These are phyloP conservation scores for Penicillium manginii DNA, from an alignment of 495 filamentous ascomycete genomes.

Conservation along the genomic window DNA sequence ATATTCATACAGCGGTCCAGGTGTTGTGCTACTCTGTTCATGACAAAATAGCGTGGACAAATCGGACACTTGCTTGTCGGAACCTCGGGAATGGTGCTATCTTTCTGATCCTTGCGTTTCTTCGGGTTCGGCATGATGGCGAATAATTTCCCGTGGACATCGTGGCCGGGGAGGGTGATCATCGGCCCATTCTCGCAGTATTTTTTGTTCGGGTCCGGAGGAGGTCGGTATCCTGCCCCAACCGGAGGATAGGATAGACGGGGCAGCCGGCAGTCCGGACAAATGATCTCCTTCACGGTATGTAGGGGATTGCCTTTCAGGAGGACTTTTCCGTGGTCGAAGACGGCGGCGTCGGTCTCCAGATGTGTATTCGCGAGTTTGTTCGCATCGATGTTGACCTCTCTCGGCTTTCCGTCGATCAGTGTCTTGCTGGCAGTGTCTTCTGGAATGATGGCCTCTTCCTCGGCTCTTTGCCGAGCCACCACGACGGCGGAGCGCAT, in stretches of 20 bases:
- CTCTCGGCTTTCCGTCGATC: constrained; percentile 33
- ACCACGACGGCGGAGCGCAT: constrained; percentile 73
- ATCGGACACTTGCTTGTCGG: constrained; percentile 74
- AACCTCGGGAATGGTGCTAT: constrained; percentile 40
- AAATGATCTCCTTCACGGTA: constrained; percentile 71
- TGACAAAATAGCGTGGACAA: constrained; percentile 62
- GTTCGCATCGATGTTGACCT: constrained; percentile 41
- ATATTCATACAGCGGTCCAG: constrained; percentile 81
- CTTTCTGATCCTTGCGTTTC: constrained; percentile 49
- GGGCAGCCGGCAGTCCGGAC: constrained; percentile 67
- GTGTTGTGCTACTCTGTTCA: constrained; percentile 70
- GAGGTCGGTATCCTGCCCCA: constrained; percentile 61
- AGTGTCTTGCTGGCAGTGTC: constrained; percentile 39
- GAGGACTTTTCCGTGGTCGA: constrained; percentile 70
- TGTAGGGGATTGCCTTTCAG: constrained; percentile 78
- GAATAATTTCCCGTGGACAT: constrained; percentile 83
- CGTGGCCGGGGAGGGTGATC: constrained; percentile 72
- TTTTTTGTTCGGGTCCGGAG: constrained; percentile 59
- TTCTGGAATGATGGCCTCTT: constrained; percentile 44
- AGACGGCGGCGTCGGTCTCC: constrained; percentile 72
- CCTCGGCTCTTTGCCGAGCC: constrained; percentile 67
- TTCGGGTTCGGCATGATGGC: constrained; percentile 60
- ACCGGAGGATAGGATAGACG: constrained; percentile 65
- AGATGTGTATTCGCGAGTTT: constrained; percentile 52
- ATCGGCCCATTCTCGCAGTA: constrained; percentile 81